Evolutionary conservation across 148 eudicot species (phyloP).

Genomic region (Nepenthes gracilis): DNA sequence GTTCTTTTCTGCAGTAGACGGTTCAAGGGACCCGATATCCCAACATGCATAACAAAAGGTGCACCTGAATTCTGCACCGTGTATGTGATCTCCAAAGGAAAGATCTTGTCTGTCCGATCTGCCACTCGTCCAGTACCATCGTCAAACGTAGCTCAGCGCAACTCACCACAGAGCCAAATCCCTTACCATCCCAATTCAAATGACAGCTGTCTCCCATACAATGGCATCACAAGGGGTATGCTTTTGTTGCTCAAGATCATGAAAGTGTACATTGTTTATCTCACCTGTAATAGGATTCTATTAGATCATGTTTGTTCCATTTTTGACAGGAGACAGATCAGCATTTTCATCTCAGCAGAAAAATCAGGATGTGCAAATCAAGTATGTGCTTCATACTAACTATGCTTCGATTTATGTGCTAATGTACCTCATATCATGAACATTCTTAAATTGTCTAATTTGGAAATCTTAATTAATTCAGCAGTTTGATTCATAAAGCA

Average conservation of each 20-base stretch:
- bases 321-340: background rate
- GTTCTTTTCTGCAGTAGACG: slow-evolving; percentile 25
- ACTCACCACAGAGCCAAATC: background rate
- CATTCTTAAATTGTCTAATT: background rate
- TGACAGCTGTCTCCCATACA: background rate
- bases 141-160: background rate
- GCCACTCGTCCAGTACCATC: slow-evolving; percentile 21
- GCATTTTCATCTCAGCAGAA: background rate
- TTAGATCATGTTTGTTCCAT: too few relatives aligned
- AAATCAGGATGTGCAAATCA: background rate
- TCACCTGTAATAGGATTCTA: background rate
- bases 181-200: background rate
- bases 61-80: slow-evolving; percentile 77
- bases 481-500: too few relatives aligned
- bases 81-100: slow-evolving; percentile 50
- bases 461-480: too few relatives aligned
- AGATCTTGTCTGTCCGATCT: slow-evolving; percentile 43
- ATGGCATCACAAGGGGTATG: background rate
- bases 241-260: background rate
- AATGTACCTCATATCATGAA: background rate
- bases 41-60: slow-evolving; percentile 27
- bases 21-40: slow-evolving; percentile 48
- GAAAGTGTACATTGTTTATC: background rate
- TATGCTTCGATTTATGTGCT: background rate
- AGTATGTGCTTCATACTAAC: background rate